Evolutionary conservation across 495 filamentous ascomycete species (phyloP).

Genomic region (Penicillium robsamsonii): DNA sequence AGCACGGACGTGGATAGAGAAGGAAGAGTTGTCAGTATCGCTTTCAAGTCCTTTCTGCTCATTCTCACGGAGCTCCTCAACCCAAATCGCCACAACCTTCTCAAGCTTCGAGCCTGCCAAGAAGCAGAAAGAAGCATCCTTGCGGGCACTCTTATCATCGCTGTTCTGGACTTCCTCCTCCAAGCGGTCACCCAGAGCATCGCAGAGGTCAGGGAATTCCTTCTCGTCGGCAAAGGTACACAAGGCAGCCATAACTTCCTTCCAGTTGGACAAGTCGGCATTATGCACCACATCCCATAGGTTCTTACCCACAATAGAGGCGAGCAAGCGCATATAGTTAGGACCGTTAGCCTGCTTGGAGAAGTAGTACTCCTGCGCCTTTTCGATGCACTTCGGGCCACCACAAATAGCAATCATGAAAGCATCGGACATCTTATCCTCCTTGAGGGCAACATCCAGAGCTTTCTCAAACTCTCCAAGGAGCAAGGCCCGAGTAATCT

Average conservation of each 20-base stretch:
- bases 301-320: constrained; percentile 92
- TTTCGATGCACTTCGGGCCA: constrained; percentile 88
- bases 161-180: constrained; percentile 60
- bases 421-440: constrained; percentile 88
- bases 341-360: constrained; percentile 75
- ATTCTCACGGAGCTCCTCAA: constrained; percentile 76
- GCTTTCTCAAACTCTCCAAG: constrained; percentile 89
- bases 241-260: constrained; percentile 90
- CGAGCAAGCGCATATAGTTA: constrained; percentile 88
- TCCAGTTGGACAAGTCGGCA: constrained; percentile 89
- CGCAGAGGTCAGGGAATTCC: constrained; percentile 95
- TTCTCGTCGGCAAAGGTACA: constrained; percentile 90
- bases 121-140: constrained; percentile 94
- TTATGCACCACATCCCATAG: constrained; percentile 98
- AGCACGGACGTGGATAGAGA: constrained; percentile 86
- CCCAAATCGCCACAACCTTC: constrained; percentile 94
- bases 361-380: constrained; percentile 90
- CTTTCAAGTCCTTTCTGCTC: constrained; percentile 73
- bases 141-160: constrained; percentile 57
- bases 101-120: constrained; percentile 93
- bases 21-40: constrained; percentile 67
- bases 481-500: constrained; percentile 83
- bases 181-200: constrained; percentile 89
- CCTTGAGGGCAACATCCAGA: constrained; percentile 80
- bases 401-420: constrained; percentile 98